These are phyloP conservation scores for Asterochloris sp. DNA, from an alignment of 139 green algal genomes.

Conservation along the genomic window DNA sequence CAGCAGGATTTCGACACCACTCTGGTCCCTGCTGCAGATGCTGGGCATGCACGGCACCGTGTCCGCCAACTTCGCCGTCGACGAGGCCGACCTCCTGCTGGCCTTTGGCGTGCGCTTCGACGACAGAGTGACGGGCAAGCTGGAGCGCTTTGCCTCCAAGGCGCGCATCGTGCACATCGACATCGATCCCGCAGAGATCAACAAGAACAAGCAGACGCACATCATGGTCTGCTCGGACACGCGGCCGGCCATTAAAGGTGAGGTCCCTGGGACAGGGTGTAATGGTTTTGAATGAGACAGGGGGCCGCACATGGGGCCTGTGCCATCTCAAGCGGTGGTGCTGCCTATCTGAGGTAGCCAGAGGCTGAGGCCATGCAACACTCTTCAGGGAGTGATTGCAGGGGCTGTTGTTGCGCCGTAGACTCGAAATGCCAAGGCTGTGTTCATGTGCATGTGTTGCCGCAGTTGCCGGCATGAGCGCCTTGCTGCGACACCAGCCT, in stretches of 20 bases:
- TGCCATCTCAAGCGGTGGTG: too few species aligned
- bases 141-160: conserved; percentile 90
- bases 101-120: conserved; percentile 99
- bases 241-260: conserved; percentile 55
- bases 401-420: too few species aligned
- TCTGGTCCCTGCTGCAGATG: conserved; percentile 70
- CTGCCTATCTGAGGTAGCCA: too few species aligned
- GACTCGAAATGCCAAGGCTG: too few species aligned
- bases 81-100: conserved; percentile 91
- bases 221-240: conserved; percentile 84
- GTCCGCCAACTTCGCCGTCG: conserved; percentile 94
- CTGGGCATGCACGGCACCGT: conserved; percentile 99
- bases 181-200: conserved; percentile 97
- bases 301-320: too few species aligned
- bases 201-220: conserved; percentile 98
- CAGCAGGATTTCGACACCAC: not conserved
- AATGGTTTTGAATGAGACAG: too few species aligned
- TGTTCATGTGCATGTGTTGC: too few species aligned
- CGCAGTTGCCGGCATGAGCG: too few species aligned
- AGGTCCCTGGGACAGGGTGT: too few species aligned
- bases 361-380: too few species aligned
- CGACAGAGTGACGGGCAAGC: conserved; percentile 96
- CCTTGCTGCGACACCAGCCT: too few species aligned
- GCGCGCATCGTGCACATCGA: conserved; percentile 97
- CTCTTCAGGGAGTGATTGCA: too few species aligned